These are phyloP conservation scores for Orbilia blumenaviensis DNA, from an alignment of 2,329 filamentous ascomycete genomes.

Conservation along the genomic window DNA sequence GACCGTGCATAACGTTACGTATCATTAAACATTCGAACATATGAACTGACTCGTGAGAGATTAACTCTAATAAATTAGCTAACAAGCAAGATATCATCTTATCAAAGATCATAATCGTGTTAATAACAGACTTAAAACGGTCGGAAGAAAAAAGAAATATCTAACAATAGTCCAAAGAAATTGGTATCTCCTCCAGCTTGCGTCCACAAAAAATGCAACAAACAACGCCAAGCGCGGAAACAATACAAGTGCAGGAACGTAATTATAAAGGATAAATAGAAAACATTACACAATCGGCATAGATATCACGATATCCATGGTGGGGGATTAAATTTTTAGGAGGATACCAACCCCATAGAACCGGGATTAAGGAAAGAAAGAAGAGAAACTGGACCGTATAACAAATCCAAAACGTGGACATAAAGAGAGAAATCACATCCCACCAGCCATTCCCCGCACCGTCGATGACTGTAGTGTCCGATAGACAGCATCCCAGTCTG, in stretches of 20 bases:
- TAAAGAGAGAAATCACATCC: neutral
- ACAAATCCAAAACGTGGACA: neutral
- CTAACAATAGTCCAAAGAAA: no score
- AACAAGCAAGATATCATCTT: neutral
- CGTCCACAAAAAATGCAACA: constrained; percentile 1
- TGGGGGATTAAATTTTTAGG: neutral
- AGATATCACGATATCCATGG: neutral
- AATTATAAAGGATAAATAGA: neutral
- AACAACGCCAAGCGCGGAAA: constrained; percentile 4
- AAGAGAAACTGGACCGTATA: neutral
- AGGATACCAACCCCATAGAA: neutral
- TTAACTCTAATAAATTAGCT: neutral
- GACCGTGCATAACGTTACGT: constrained; percentile 11
- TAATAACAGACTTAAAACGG: neutral
- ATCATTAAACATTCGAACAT: constrained; percentile 13
- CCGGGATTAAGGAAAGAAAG: neutral
- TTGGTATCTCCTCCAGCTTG: neutral
- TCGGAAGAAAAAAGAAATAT: no score
- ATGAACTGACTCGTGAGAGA: neutral
- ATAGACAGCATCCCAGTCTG: constrained; percentile 45
- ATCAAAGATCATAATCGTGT: neutral
- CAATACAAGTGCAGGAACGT: neutral
- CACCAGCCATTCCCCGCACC: constrained; percentile 32
- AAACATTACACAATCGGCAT: no score
- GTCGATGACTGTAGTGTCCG: constrained; percentile 11